Evolutionary conservation across 805 yeast species (phyloP).

Genomic region (Saccharomyces kudriavzevii): DNA sequence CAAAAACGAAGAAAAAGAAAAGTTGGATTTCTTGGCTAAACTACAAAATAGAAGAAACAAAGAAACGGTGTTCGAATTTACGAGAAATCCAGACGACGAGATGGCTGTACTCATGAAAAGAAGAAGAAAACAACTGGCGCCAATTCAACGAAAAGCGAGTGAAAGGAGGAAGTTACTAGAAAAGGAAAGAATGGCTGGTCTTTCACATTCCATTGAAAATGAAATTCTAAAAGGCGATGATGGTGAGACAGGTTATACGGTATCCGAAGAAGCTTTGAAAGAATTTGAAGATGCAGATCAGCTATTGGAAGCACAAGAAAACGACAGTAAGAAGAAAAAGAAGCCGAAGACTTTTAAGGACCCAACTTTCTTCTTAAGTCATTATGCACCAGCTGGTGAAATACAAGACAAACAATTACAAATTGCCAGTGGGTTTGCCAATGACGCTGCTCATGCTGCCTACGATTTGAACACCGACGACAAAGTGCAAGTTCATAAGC

Average conservation of each 20-base stretch:
- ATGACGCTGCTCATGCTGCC: slow-evolving; percentile 76
- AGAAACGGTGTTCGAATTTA: slow-evolving; percentile 92
- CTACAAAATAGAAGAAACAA: slow-evolving; percentile 60
- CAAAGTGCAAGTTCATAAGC: slow-evolving; percentile 58
- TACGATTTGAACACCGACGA: slow-evolving; percentile 80
- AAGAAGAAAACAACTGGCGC: slow-evolving; percentile 81
- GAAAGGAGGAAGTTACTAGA: slow-evolving; percentile 63
- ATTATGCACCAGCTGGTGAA: slow-evolving; percentile 74
- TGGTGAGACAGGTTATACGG: slow-evolving; percentile 42
- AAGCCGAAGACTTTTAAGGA: slow-evolving; percentile 57
- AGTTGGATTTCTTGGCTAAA: slow-evolving; percentile 60
- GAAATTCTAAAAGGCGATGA: slow-evolving; percentile 52
- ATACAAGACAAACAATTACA: slow-evolving; percentile 75
- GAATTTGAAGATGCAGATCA: slow-evolving; percentile 38
- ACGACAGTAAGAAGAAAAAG: slow-evolving; percentile 21
- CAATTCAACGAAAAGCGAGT: slow-evolving; percentile 69
- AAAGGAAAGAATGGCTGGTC: slow-evolving; percentile 67
- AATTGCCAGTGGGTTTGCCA: slow-evolving; percentile 57
- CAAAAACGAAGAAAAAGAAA: slow-evolving; percentile 63
- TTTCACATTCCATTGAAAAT: slow-evolving; percentile 64
- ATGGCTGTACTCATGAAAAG: slow-evolving; percentile 77
- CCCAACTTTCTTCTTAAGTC: slow-evolving; percentile 73
- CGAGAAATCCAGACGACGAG: slow-evolving; percentile 55
- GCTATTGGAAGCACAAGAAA: slow-evolving; percentile 23
- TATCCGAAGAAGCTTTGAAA: slow-evolving; percentile 33